phyloP scores from a whole-genome alignment of 495 filamentous ascomycete species.

The Neurospora sp. region DNA sequence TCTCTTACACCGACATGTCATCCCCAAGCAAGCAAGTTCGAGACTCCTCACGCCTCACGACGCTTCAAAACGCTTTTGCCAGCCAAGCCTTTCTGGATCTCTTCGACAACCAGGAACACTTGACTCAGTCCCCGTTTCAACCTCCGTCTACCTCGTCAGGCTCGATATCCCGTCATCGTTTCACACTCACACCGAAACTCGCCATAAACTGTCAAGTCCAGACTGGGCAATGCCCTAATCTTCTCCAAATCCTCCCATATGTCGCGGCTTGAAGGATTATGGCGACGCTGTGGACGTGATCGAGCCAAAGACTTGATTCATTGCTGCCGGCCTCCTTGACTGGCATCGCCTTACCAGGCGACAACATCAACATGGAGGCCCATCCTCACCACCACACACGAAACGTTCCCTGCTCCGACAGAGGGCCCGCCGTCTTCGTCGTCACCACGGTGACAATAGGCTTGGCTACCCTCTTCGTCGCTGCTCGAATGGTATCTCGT shows the following conservation, averaged over 20 bases:
- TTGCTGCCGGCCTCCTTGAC: not conserved
- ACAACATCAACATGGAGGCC: constrained; percentile 1
- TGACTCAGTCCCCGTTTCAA: not conserved
- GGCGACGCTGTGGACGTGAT: not conserved
- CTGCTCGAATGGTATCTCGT: constrained; percentile 60
- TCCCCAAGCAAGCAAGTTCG: not conserved
- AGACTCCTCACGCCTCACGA: not conserved
- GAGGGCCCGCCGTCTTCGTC: constrained; percentile 57
- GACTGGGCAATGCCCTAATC: not conserved
- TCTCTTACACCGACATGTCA: not conserved
- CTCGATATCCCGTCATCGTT: not conserved
- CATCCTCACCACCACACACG: not conserved
- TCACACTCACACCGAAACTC: not conserved
- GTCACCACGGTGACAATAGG: constrained; percentile 63
- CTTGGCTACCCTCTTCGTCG: constrained; percentile 60
- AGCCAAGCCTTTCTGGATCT: not conserved
- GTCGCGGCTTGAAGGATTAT: not conserved
- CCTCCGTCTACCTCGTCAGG: no score
- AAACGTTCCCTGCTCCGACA: constrained; percentile 32
- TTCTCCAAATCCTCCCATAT: not conserved
- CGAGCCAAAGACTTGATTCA: constrained; percentile 1
- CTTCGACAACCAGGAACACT: not conserved
- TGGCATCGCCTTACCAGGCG: not conserved
- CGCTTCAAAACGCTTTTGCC: not conserved
- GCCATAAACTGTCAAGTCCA: not conserved